Evolutionary conservation across 495 filamentous ascomycete species (phyloP).

Genomic region (Talaromyces borbonicus): DNA sequence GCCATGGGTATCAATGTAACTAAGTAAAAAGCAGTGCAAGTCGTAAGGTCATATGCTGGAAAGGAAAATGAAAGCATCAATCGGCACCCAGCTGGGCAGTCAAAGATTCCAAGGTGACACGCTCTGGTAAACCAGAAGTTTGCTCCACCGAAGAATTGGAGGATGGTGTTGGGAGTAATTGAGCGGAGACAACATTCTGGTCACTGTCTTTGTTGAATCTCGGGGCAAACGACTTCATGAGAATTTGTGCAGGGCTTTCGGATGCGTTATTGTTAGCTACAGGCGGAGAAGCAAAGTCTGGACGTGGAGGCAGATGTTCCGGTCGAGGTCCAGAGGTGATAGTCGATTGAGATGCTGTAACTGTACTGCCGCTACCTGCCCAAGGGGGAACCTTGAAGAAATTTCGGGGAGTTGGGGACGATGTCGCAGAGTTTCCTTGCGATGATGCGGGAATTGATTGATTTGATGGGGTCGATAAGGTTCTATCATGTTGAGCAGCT

Average conservation of each 20-base stretch:
- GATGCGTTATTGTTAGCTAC: background rate
- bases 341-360: background rate
- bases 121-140: background rate
- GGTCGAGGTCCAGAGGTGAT: background rate
- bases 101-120: background rate
- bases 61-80: too few relatives aligned
- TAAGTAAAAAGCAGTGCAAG: too few relatives aligned
- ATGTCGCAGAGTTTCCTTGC: too few relatives aligned
- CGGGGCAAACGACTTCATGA: background rate
- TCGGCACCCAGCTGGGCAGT: background rate
- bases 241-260: background rate
- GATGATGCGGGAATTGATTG: too few relatives aligned
- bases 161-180: background rate
- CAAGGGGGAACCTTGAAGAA: background rate
- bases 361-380: background rate
- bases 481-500: background rate
- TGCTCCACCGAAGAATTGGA: background rate
- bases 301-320: background rate
- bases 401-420: too few relatives aligned
- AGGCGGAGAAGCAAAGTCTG: background rate
- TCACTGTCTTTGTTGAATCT: too few relatives aligned
- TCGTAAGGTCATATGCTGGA: too few relatives aligned
- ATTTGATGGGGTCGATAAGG: too few relatives aligned
- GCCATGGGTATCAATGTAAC: too few relatives aligned
- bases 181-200: background rate